These are phyloP conservation scores for Pseudopithomyces maydicus DNA, from an alignment of 2,329 filamentous ascomycete genomes.

Conservation along the genomic window DNA sequence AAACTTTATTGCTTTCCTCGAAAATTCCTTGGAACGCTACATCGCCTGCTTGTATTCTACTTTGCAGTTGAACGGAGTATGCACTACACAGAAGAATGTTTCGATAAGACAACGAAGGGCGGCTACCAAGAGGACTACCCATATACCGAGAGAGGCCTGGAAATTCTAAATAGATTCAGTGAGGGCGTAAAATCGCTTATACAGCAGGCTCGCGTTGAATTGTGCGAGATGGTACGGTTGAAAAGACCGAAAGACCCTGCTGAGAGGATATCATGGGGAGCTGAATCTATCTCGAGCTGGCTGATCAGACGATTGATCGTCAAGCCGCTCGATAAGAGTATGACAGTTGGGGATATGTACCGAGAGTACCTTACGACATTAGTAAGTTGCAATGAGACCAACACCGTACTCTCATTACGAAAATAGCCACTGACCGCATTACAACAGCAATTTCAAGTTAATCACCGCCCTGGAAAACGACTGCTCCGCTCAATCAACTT, in stretches of 20 bases:
- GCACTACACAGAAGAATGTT: constrained; percentile 15
- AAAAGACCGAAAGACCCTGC: constrained; percentile 10
- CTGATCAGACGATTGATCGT: constrained; percentile 36
- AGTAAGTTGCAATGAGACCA: constrained; percentile 19
- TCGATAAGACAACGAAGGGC: neutral
- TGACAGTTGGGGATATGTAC: constrained; percentile 37
- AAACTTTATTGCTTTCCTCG: constrained; percentile 30
- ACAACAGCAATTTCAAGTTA: constrained; percentile 40
- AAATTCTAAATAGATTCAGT: constrained; percentile 24
- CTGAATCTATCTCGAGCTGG: constrained; percentile 38
- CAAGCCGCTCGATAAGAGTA: constrained; percentile 31
- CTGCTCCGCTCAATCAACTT: constrained; percentile 41
- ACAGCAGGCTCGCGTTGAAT: constrained; percentile 20
- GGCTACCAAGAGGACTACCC: constrained; percentile 2
- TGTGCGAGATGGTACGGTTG: constrained; percentile 33
- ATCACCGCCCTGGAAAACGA: constrained; percentile 37
- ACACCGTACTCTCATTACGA: neutral
- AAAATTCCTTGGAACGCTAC: constrained; percentile 27
- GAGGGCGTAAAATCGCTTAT: constrained; percentile 19
- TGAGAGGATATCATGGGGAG: constrained; percentile 27
- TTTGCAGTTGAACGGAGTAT: constrained; percentile 34
- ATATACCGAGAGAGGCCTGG: constrained; percentile 16
- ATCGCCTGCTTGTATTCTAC: constrained; percentile 27
- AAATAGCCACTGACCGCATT: constrained; percentile 12
- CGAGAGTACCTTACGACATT: constrained; percentile 36